Evolutionary conservation across 805 yeast species (phyloP).

Genomic region (Kodamaea hsintzibuensis): DNA sequence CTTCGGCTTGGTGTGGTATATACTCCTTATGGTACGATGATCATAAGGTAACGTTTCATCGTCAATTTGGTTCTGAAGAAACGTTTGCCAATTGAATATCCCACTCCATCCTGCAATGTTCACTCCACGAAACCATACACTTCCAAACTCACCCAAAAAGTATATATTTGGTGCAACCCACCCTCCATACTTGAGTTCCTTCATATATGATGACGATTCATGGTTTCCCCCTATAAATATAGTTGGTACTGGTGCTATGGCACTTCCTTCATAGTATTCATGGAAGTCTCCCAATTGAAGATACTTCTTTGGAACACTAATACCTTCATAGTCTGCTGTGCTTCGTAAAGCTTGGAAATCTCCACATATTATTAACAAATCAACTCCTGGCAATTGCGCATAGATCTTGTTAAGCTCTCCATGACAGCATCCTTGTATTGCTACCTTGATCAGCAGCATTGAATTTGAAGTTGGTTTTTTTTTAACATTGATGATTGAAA

Average conservation of each 20-base stretch:
- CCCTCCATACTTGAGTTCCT: slow-evolving; percentile 80
- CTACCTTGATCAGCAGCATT: slow-evolving; percentile 39
- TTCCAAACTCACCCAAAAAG: slow-evolving; percentile 77
- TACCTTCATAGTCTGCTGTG: slow-evolving; percentile 59
- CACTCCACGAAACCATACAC: slow-evolving; percentile 72
- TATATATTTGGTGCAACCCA: slow-evolving; percentile 90
- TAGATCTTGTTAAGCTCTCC: slow-evolving; percentile 72
- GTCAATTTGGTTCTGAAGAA: slow-evolving; percentile 42
- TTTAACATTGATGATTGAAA: neutral
- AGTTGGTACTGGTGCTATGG: slow-evolving; percentile 72
- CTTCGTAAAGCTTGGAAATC: slow-evolving; percentile 85
- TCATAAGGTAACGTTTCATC: slow-evolving; percentile 52
- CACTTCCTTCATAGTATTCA: slow-evolving; percentile 61
- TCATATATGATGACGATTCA: slow-evolving; percentile 78
- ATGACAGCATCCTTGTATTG: slow-evolving; percentile 90
- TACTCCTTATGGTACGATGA: slow-evolving; percentile 49
- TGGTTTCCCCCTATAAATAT: slow-evolving; percentile 94
- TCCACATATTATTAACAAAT: slow-evolving; percentile 73
- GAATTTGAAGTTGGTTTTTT: neutral
- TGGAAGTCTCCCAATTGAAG: slow-evolving; percentile 76
- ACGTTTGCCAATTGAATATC: slow-evolving; percentile 55
- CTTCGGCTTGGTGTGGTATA: slow-evolving; percentile 72
- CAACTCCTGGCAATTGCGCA: slow-evolving; percentile 20
- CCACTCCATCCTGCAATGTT: slow-evolving; percentile 85
- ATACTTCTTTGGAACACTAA: slow-evolving; percentile 82